These are phyloP conservation scores for Poa pratensis DNA, from an alignment of 176 grass and related monocot species.

Conservation along the genomic window DNA sequence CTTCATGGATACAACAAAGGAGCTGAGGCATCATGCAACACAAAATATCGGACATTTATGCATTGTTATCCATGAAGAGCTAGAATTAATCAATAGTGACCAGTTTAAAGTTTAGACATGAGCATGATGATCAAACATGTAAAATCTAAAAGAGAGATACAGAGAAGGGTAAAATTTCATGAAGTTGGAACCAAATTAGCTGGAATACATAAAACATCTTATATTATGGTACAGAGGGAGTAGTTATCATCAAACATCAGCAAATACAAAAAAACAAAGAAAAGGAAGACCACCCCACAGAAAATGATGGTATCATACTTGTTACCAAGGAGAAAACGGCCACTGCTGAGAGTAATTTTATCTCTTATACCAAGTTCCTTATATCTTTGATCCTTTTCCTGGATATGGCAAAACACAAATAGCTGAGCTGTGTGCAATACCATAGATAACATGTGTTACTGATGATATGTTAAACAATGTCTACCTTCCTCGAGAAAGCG, in stretches of 20 bases:
- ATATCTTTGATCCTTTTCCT: slow-evolving; percentile 99
- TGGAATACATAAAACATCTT: not conserved
- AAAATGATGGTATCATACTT: slow-evolving; percentile 67
- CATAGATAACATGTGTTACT: slow-evolving; percentile 18
- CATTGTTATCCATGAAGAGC: not conserved
- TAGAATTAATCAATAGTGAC: slow-evolving; percentile 2
- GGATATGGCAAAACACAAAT: slow-evolving; percentile 37
- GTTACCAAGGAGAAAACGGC: slow-evolving; percentile 99
- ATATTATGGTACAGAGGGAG: too few species aligned
- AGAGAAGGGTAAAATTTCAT: not conserved
- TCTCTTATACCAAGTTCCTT: slow-evolving; percentile 99
- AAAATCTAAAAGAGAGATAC: not conserved
- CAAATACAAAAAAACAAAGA: slow-evolving; percentile 7
- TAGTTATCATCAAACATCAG: slow-evolving; percentile 27
- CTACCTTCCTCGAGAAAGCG: slow-evolving; percentile 96
- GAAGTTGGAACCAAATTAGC: slow-evolving; percentile 26
- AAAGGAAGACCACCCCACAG: not conserved
- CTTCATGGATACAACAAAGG: not conserved
- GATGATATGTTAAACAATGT: slow-evolving; percentile 16
- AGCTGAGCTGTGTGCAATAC: slow-evolving; percentile 31
- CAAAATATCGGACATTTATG: slow-evolving; percentile 17
- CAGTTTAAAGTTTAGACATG: not conserved
- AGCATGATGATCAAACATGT: slow-evolving; percentile 17
- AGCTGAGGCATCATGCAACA: not conserved
- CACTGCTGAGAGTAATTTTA: slow-evolving; percentile 99